These are phyloP conservation scores for Pleomassaria siparia DNA, from an alignment of 2,329 filamentous ascomycete species.

Conservation along the genomic window DNA sequence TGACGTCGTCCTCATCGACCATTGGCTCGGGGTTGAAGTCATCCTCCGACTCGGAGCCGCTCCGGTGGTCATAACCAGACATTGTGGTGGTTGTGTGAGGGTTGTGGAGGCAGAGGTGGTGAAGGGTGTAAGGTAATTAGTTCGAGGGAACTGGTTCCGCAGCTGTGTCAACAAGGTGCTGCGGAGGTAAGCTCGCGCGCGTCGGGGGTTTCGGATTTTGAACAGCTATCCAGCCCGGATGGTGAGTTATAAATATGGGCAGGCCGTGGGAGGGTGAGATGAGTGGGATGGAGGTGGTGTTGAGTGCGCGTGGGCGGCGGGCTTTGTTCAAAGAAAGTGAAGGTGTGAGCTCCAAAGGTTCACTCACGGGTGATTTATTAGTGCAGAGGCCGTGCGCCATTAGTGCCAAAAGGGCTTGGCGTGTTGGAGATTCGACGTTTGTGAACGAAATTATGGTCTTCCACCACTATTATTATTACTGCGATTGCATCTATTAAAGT, in stretches of 20 bases:
- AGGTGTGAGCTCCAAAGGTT: background rate
- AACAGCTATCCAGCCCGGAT: background rate
- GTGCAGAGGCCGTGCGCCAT: background rate
- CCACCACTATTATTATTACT: no score
- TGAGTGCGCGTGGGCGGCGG: slow-evolving; percentile 8
- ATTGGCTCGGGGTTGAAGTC: slow-evolving; percentile 86
- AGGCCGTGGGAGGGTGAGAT: background rate
- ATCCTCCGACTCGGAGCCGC: slow-evolving; percentile 56
- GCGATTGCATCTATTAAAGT: slow-evolving; percentile 14
- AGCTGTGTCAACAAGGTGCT: background rate
- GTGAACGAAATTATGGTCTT: no score
- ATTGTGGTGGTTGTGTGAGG: slow-evolving; percentile 17
- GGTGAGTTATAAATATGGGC: background rate
- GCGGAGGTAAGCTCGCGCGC: background rate
- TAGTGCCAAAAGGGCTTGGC: no score
- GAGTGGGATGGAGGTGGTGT: slow-evolving; percentile 2
- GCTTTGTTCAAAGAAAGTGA: slow-evolving; percentile 19
- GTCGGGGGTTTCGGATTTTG: background rate
- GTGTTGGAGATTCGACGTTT: no score
- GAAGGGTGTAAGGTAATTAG: background rate
- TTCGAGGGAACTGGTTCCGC: background rate
- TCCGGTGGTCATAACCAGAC: slow-evolving; percentile 33
- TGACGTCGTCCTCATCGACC: slow-evolving; percentile 61
- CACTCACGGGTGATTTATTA: no score
- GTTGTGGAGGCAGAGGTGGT: slow-evolving; percentile 2